These are phyloP conservation scores for Podospora pseudopauciseta DNA, from an alignment of 495 filamentous ascomycete genomes.

Conservation along the genomic window DNA sequence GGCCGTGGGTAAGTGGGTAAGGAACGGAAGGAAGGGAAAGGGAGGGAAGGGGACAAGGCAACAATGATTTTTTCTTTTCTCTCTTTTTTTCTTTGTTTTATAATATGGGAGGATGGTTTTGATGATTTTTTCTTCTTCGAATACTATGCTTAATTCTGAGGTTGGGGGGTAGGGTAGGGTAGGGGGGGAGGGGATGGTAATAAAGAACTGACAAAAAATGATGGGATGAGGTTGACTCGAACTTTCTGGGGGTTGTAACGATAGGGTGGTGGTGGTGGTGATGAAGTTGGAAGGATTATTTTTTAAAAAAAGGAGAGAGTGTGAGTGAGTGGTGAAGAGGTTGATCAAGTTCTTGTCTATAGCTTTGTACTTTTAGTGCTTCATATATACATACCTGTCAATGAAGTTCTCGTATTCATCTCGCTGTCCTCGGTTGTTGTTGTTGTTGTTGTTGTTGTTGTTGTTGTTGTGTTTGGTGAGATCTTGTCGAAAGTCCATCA, in stretches of 20 bases:
- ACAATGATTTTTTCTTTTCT: not conserved
- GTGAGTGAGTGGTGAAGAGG: not conserved
- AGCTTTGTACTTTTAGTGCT: slow-evolving; percentile 4
- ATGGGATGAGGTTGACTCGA: not conserved
- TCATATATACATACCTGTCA: slow-evolving; percentile 1
- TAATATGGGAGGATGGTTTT: not conserved
- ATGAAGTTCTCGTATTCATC: not conserved
- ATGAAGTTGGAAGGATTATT: not conserved
- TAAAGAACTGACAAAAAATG: not conserved
- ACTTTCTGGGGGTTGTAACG: not conserved
- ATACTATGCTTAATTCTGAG: not conserved
- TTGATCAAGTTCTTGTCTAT: not conserved
- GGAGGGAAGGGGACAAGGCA: not conserved
- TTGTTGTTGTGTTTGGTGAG: not conserved
- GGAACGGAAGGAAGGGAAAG: not conserved
- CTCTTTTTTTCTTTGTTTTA: not conserved
- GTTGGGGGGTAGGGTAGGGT: not conserved
- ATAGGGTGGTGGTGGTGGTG: not conserved
- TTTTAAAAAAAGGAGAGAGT: not conserved
- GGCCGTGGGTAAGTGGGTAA: not conserved
- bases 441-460: too few species aligned
- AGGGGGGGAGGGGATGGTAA: not conserved
- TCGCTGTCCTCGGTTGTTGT: not conserved
- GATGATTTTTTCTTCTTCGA: slow-evolving; percentile 1
- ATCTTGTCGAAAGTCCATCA: not conserved